Evolutionary conservation across 306 rosid genomes (phyloP), one percentile per base, ranked within the genome.

Genomic region (Lupinus albus): DNA sequence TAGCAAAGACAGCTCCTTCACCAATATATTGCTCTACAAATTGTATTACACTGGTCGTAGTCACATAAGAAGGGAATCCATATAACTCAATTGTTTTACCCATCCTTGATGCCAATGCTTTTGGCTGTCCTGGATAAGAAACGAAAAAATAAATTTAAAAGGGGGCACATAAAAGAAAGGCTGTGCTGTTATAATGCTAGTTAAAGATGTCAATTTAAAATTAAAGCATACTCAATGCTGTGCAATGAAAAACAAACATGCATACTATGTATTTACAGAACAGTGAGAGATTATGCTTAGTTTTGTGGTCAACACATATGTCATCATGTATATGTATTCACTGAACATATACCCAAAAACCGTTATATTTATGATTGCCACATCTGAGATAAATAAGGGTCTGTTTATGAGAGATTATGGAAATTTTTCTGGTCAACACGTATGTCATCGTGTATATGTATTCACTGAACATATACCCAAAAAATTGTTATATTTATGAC

Each of bases 11-110:
- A 67, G 84, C 81, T 67, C 75, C 93, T 68, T 76, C 16, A 54
- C 95, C 96, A 0, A 85, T 83, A 70, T 39, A 9, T 2, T 0
- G 0, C 87, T 92, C 96, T 44, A 92, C 63, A 76, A 76, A 89
- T 6, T 0, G 18, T 67, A 46, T 79, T 18, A 86, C 83, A 1
- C 9, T 2, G 10, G 67, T 12, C 11, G 60, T 72, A 2, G 71
- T 18, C 38, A 79, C 72, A 61, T 9, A 1, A 6, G 50, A 8
- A 67, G 91, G 84, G 77, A 92, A 89, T 78, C 96, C 98, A 61
- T 49, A 65, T 70, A 92, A 58, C 68, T 70, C 81, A 74, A 89
- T 60, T 20, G 96, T 89, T 79, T 69, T 86, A 51, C 91, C 86
- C 96, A 89, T 88, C 54, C 36, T 28, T 50, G 38, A 57, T 51